phyloP scores from a whole-genome alignment of 1,139 yeast species.

The Arxiozyma slooffiae region DNA sequence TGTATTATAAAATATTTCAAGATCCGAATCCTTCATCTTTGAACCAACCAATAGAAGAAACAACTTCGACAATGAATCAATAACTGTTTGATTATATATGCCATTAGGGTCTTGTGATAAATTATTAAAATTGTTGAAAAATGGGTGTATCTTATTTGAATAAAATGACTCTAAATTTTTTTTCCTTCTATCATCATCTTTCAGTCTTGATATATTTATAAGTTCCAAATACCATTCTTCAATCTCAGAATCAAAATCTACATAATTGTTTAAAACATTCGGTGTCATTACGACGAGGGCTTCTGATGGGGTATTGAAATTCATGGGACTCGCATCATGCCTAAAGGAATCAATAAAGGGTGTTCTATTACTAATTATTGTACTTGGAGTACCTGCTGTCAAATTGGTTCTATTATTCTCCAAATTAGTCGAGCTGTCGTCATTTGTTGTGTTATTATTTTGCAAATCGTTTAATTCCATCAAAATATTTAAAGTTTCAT shows the following conservation, averaged over 20 bases:
- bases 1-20: slow-evolving; percentile 23
- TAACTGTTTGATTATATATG: slow-evolving; percentile 5
- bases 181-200: slow-evolving; percentile 24
- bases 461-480: slow-evolving; percentile 79
- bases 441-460: slow-evolving; percentile 4
- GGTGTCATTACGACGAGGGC: background rate
- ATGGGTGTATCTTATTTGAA: slow-evolving; percentile 17
- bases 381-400: background rate
- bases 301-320: background rate
- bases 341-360: background rate
- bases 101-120: slow-evolving; percentile 2
- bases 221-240: slow-evolving; percentile 30
- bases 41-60: slow-evolving; percentile 24
- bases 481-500: slow-evolving; percentile 43
- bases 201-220: slow-evolving; percentile 25
- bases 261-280: background rate
- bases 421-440: background rate
- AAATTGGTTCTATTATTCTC: background rate
- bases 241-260: slow-evolving; percentile 14
- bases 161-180: slow-evolving; percentile 19
- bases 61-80: slow-evolving; percentile 23
- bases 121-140: slow-evolving; percentile 14
- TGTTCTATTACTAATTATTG: background rate
- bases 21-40: slow-evolving; percentile 25
- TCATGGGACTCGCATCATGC: background rate